phyloP scores from a whole-genome alignment of 441 rosid species.

The Breynia disticha region DNA sequence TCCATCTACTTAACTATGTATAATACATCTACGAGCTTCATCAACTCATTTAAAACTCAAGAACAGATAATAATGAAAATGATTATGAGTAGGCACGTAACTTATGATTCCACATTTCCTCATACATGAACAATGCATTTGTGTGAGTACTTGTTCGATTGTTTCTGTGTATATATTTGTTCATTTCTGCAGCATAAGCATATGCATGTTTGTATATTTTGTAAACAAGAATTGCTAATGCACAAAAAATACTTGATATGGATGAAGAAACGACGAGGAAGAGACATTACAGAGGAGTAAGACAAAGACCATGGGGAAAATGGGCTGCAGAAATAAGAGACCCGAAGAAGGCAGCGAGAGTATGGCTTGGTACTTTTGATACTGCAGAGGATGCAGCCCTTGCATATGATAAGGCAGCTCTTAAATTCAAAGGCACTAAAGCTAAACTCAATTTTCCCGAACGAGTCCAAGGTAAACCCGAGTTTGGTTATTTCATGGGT shows the following conservation, averaged over 20 bases:
- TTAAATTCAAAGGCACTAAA: constrained; percentile 50
- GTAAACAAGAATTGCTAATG: no score
- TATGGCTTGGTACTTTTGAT: constrained; percentile 94
- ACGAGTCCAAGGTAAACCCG: constrained; percentile 51
- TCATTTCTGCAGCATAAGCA: no score
- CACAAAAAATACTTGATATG: not conserved
- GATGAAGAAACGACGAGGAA: constrained; percentile 40
- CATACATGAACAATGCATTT: no score
- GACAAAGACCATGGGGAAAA: constrained; percentile 98
- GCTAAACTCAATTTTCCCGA: constrained; percentile 57
- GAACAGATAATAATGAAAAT: no score
- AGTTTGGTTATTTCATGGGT: constrained; percentile 23
- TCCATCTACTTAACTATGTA: not conserved
- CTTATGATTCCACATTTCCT: no score
- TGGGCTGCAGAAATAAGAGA: constrained; percentile 98
- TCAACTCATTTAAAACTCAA: no score
- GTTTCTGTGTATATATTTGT: no score
- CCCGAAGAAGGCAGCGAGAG: constrained; percentile 91
- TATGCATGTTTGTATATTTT: no score
- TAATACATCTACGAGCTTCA: no score
- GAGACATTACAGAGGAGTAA: constrained; percentile 86
- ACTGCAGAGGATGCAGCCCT: constrained; percentile 92
- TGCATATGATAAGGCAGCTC: constrained; percentile 71
- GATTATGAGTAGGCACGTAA: no score
- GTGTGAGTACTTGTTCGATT: no score